phyloP scores from a whole-genome alignment of 2,329 filamentous ascomycete species.

The Ophiocordyceps robertsii region DNA sequence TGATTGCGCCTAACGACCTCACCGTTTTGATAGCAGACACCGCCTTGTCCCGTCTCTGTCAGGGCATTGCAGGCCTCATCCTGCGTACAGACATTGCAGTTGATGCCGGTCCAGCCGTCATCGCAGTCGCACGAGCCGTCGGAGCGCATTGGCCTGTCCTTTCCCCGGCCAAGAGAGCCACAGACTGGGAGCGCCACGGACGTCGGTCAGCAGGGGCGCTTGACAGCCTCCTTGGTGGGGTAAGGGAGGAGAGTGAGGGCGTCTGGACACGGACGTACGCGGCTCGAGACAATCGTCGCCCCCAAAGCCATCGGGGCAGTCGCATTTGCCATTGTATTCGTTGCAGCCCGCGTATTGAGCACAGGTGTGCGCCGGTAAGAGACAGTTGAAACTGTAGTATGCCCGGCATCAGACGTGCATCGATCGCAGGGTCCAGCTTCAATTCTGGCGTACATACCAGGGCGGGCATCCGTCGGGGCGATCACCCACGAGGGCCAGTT shows the following conservation, averaged over 20 bases:
- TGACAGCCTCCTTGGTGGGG: not conserved
- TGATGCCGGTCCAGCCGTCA: slow-evolving; percentile 91
- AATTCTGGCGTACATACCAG: slow-evolving; percentile 37
- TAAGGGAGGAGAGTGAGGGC: not conserved
- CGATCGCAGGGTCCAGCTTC: no score
- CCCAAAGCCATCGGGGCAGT: slow-evolving; percentile 83
- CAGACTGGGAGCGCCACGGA: slow-evolving; percentile 41
- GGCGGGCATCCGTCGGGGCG: slow-evolving; percentile 68
- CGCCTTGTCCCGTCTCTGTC: slow-evolving; percentile 70
- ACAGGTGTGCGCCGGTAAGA: slow-evolving; percentile 82
- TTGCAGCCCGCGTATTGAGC: slow-evolving; percentile 85
- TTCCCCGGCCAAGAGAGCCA: slow-evolving; percentile 71
- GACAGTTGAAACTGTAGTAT: slow-evolving; percentile 81
- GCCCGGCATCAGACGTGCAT: slow-evolving; percentile 4
- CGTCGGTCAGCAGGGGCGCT: not conserved
- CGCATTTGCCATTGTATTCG: slow-evolving; percentile 80
- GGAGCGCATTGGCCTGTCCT: slow-evolving; percentile 61
- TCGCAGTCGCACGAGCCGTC: slow-evolving; percentile 69
- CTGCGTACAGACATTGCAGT: slow-evolving; percentile 88
- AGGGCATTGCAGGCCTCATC: slow-evolving; percentile 76
- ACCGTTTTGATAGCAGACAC: slow-evolving; percentile 84
- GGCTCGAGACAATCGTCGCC: slow-evolving; percentile 88
- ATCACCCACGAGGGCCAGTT: slow-evolving; percentile 58
- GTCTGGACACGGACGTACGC: slow-evolving; percentile 28
- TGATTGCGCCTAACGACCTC: slow-evolving; percentile 88